Evolutionary conservation across 139 green algal genomes (phyloP), one percentile per base, ranked within the genome.

Genomic region (Desmodesmus armatus): DNA sequence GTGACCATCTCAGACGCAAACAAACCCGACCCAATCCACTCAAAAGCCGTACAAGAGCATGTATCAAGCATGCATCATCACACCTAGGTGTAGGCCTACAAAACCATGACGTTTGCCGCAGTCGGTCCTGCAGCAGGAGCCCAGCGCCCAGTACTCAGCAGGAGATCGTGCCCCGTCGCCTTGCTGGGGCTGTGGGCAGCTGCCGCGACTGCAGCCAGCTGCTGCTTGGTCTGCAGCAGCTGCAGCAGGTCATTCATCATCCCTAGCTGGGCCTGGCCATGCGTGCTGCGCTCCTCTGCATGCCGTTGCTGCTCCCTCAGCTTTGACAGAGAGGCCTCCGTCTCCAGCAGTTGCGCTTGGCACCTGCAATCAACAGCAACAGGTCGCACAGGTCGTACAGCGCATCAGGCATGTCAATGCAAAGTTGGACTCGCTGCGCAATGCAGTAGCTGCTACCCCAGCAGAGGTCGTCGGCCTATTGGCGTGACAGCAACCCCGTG

Each of bases 171-270:
- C n/a, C n/a, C n/a, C n/a, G n/a, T n/a, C n/a, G n/a, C n/a, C n/a
- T n/a, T n/a, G n/a, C n/a, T n/a, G n/a, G n/a, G n/a, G n/a, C n/a
- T n/a, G n/a, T n/a, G n/a, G n/a, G n/a, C n/a, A n/a, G n/a, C n/a
- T n/a, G n/a, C n/a, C n/a, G n/a, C n/a, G n/a, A n/a, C n/a, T n/a
- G n/a, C n/a, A n/a, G n/a, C n/a, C 73, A 80, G 7, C 44, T 78
- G 80, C 80, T 70, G 80, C 80, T 86, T 86, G 1, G 51, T 7
- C 69, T 80, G 37, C 69, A 80, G 80, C 69, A 80, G 33, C n/a
- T 23, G 37, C 25, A 73, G 44, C 21, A 73, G 33, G 19, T 80
- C 80, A 19, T 19, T 33, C 69, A 79, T 69, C 51, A 60, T 79
- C 33, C 27, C 43, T 3, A 51, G 43, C 69, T 86, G 80, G 9